A percentile compares a stretch with the other conserved stretches of the same genome.
Evolutionary conservation across 2,329 filamentous ascomycete species (phyloP).

Genomic region (Trichoderma semiorbis): DNA sequence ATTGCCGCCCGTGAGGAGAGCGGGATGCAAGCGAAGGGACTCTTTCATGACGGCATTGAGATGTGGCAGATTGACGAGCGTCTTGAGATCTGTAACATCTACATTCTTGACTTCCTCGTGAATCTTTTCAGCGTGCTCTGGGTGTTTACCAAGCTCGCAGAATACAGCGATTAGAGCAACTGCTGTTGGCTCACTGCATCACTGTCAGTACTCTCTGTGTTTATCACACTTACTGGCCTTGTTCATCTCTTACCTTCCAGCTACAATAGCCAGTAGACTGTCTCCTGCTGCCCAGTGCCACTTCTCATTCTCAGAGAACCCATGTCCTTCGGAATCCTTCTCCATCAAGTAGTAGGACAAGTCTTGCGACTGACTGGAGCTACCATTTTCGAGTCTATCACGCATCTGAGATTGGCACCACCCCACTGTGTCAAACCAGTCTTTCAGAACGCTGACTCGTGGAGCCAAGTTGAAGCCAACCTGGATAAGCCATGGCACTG

Average conservation of each 20-base stretch:
- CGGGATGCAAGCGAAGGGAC: constrained; percentile 25
- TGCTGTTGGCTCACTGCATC: background rate
- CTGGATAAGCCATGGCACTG: background rate
- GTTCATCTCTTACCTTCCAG: background rate
- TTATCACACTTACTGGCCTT: background rate
- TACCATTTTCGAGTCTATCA: background rate
- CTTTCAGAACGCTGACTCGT: background rate
- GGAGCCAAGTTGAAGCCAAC: background rate
- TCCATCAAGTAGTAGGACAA: constrained; percentile 18
- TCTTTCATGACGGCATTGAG: constrained; percentile 23
- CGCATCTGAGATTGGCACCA: background rate
- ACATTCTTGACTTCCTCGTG: background rate
- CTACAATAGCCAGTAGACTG: background rate
- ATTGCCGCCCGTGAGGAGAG: constrained; percentile 21
- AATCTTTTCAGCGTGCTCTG: background rate
- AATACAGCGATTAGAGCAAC: background rate
- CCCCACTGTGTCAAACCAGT: background rate
- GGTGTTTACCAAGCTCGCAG: background rate
- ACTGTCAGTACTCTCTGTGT: background rate
- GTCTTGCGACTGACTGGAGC: background rate
- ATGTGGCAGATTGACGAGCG: background rate
- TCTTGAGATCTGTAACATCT: background rate
- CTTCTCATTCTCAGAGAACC: background rate
- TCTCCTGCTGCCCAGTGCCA: background rate
- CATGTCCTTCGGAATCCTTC: background rate